Base-by-base conservation (phyloP, 805 yeast genomes). In the Monosporozyma yasuniensis region DNA sequence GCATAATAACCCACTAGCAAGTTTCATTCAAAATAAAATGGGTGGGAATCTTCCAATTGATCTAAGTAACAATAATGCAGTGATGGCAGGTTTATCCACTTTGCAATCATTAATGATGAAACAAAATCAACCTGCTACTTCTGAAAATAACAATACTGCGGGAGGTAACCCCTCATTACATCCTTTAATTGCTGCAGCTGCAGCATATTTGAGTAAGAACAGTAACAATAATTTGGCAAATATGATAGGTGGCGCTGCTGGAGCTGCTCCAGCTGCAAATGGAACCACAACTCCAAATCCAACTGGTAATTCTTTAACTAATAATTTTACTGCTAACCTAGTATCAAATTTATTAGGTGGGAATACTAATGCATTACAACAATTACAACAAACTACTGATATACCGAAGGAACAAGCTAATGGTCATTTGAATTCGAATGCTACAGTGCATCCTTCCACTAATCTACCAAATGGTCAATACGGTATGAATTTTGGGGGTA, bases 111-210 rank as follows among this genome's bases (percentile, higher is more conserved):
- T 39, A 21, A 21, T 39, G 27, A 12, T 12, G n/a, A 39, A 39
- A 21, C 27, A 21, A 39, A 21, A 21, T 39, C n/a, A 37, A 5
- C 22, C 22, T 27, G 16, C n/a, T n/a, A n/a, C n/a, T n/a, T n/a
- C n/a, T n/a, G n/a, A n/a, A n/a, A n/a, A 18, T 16, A 18, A 7
- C 10, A 42, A 25, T 27, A 10, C 7, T 4, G 9, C 35, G 5
- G 12, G 12, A 12, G 27, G 18, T 12, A 37, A 39, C n/a, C 21
- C 11, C 14, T 27, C 21, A 21, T 21, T 39, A 8, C 25, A 39
- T 21, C 46, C 46, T 23, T 27, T 44, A 27, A 19, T 44, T 16
- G 46, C 46, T 9, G 46, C 46, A 9, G 46, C 46, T 10, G 46
- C 46, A 6, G 18, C 46, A 8, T 30, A 23, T 8, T 21, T 44